Evolutionary conservation across 768 basidiomycete genomes (phyloP), one percentile per base, ranked within the genome.

Genomic region (Suillus placidus): DNA sequence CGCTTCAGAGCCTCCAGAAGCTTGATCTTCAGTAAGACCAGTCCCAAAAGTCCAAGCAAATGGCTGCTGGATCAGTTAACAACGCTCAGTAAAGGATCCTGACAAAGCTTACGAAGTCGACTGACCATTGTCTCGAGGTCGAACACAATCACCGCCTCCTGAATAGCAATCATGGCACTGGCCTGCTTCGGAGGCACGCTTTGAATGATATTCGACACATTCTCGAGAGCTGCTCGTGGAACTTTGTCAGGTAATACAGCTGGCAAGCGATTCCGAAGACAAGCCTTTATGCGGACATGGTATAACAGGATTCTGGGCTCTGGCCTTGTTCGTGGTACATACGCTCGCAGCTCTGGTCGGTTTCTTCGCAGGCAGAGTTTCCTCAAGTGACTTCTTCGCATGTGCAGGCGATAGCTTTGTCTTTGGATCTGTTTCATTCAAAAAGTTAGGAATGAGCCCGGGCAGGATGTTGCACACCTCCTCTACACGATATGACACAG

Each of bases 21-120:
- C 57, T 87, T 88, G 6, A 95, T 82, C 66, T 89, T 90, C 20
- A 85, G 80, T 6, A 95, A 76, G 3, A 84, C 78, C 20, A 91
- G 82, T 0, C 88, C 90, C 5, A 95, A 76, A 10, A 94, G 69
- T 2, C 92, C 91, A 20, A 94, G 82, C 51, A 96, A 77, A 55
- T 87, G 81, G 0, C 89, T 91, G 68, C 16, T 23, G 12, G 16
- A 0, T 37, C 9, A 5, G 0, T 30, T n/a, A 20, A 35, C 68
- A 68, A 45, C 26, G 37, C 32, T 32, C 13, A 45, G 43, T 40
- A 6, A 60, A 54, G 8, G 37, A 34, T 64, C 2, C 30, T 58
- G 16, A 63, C 13, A 23, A 3, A 23, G 76, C 88, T 54, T 70
- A 91, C 90, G 84, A 34, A 90, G 80, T 14, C 89, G 79, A 34